These are phyloP conservation scores for Onygenales sp. DNA, from an alignment of 2,329 filamentous ascomycete species.

Conservation along the genomic window DNA sequence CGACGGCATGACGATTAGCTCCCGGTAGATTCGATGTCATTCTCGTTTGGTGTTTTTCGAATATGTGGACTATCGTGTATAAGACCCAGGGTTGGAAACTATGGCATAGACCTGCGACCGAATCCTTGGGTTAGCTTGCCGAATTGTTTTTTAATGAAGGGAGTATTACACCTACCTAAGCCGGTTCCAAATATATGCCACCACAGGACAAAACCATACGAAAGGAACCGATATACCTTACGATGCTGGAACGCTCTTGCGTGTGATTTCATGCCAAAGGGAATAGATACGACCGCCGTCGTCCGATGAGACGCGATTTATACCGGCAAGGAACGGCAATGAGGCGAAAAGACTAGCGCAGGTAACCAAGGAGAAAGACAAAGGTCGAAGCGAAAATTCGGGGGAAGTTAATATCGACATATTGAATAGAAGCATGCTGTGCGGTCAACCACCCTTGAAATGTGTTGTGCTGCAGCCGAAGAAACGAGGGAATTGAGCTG, in stretches of 20 bases:
- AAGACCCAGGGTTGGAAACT: background rate
- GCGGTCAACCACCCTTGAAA: background rate
- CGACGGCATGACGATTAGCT: too few species aligned
- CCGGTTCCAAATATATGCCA: conserved; percentile 61
- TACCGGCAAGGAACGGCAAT: too few species aligned
- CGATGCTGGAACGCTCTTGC: conserved; percentile 70
- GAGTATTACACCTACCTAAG: background rate
- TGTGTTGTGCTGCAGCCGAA: background rate
- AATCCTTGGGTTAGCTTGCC: background rate
- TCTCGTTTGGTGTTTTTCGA: too few species aligned
- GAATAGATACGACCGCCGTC: conserved; percentile 69
- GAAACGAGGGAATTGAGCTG: background rate
- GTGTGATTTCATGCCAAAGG: conserved; percentile 63
- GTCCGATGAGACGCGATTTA: conserved; percentile 81
- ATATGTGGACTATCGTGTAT: background rate
- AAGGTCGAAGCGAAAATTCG: too few species aligned
- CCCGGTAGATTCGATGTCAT: too few species aligned
- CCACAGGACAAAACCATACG: conserved; percentile 68
- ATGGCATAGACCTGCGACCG: background rate
- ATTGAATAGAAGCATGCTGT: conserved; percentile 21
- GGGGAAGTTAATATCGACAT: too few species aligned
- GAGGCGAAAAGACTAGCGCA: too few species aligned
- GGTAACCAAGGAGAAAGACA: too few species aligned
- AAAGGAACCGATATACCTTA: conserved; percentile 64
- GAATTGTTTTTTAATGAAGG: background rate